Conservation (phyloP, 345 rosid genomes). For the Gossypium longicalyx region DNA sequence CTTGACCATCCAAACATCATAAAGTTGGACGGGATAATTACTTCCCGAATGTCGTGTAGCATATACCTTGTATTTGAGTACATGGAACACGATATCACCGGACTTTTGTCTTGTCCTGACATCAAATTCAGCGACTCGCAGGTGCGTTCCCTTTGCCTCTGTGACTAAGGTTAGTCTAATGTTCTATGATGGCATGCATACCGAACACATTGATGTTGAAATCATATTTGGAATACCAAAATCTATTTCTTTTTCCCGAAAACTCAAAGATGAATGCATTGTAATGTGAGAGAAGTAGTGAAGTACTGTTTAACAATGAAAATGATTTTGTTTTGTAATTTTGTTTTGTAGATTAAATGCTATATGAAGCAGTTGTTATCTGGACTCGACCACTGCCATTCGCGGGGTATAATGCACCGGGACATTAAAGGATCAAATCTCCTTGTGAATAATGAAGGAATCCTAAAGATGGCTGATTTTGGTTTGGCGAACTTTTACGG, state of each 20-base stretch:
- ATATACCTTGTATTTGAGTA: slow-evolving; percentile 94
- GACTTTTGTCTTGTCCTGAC: slow-evolving; percentile 41
- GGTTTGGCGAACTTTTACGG: slow-evolving; percentile 83
- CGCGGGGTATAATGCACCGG: slow-evolving; percentile 86
- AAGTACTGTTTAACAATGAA: background rate
- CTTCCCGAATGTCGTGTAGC: slow-evolving; percentile 77
- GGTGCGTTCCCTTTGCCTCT: slow-evolving; percentile 43
- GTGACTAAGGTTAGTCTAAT: slow-evolving; percentile 1
- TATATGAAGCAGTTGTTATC: slow-evolving; percentile 79
- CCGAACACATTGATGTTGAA: background rate
- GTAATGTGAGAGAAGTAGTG: background rate
- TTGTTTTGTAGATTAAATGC: slow-evolving; percentile 69
- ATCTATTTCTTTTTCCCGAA: background rate
- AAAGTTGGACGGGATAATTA: slow-evolving; percentile 79
- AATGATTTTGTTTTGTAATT: slow-evolving; percentile 23
- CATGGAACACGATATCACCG: slow-evolving; percentile 97
- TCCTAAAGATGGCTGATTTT: slow-evolving; percentile 88
- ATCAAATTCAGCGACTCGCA: slow-evolving; percentile 71
- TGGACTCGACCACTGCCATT: slow-evolving; percentile 91
- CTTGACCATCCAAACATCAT: slow-evolving; percentile 91
- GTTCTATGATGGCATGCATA: background rate
- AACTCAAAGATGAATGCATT: background rate
- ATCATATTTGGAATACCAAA: background rate
- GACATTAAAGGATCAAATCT: slow-evolving; percentile 97
- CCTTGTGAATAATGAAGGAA: slow-evolving; percentile 84